Percentiles rank a stretch among this genome's conserved stretches.
Conservation (phyloP, 768 basidiomycete genomes). For the Peribolospora kevripleyi region DNA sequence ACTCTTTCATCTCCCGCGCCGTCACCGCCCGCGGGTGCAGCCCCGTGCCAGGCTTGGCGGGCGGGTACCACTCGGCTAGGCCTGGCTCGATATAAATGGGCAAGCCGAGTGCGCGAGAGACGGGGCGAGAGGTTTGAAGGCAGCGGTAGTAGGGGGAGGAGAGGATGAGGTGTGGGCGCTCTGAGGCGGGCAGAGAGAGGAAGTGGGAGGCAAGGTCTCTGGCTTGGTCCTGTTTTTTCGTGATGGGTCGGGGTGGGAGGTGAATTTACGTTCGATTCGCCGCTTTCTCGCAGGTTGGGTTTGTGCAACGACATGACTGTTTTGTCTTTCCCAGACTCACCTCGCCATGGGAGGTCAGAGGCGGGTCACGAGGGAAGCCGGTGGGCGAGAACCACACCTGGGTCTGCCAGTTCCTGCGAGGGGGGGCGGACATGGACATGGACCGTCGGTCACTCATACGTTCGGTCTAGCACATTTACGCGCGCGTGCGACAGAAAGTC, state of each 20-base stretch:
- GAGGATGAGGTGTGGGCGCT: constrained; percentile 52
- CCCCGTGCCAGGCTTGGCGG: constrained; percentile 38
- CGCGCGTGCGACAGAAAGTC: too few species aligned
- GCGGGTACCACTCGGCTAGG: constrained; percentile 53
- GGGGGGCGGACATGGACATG: too few species aligned
- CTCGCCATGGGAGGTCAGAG: constrained; percentile 7
- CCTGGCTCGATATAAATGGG: constrained; percentile 65
- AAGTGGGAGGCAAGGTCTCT: constrained; percentile 44
- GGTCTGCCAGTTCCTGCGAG: constrained; percentile 5
- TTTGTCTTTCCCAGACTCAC: not conserved
- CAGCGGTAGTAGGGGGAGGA: constrained; percentile 81
- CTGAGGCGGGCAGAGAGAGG: constrained; percentile 34
- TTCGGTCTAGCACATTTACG: too few species aligned
- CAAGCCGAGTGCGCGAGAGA: constrained; percentile 34
- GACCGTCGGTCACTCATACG: too few species aligned
- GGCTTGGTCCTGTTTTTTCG: constrained; percentile 43
- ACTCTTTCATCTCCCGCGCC: constrained; percentile 44
- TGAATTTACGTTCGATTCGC: too few species aligned
- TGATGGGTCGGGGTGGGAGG: not conserved
- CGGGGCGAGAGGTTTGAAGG: constrained; percentile 49
- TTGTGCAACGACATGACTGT: too few species aligned
- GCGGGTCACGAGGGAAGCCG: constrained; percentile 10
- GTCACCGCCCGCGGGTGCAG: constrained; percentile 45
- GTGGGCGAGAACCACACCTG: constrained; percentile 5
- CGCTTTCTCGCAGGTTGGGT: too few species aligned